phyloP scores from a whole-genome alignment of 2,329 filamentous ascomycete genomes.

The Neocucurbitaria cava region DNA sequence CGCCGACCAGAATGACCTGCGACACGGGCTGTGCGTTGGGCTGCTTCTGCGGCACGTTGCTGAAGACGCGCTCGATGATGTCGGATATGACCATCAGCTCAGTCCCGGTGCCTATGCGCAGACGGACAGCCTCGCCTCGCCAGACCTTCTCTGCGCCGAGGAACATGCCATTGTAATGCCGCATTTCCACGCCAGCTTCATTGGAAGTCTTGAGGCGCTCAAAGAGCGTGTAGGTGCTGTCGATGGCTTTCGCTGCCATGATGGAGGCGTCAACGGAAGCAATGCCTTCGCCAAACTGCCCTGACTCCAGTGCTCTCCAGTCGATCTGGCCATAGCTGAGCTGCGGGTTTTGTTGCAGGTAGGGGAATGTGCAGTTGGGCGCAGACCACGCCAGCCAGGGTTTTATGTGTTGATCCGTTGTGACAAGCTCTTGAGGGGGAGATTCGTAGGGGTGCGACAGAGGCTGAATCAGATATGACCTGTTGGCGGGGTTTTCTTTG shows the following conservation, averaged over 20 bases:
- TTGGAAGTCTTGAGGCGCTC: conserved; percentile 52
- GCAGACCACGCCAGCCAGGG: conserved; percentile 67
- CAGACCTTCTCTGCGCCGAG: conserved; percentile 67
- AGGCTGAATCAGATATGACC: conserved; percentile 56
- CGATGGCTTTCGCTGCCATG: conserved; percentile 62
- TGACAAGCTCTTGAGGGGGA: conserved; percentile 52
- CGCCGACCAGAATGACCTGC: conserved; percentile 55
- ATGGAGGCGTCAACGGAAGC: conserved; percentile 65
- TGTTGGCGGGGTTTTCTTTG: conserved; percentile 34
- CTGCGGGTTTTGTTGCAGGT: conserved; percentile 50
- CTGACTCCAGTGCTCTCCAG: conserved; percentile 55
- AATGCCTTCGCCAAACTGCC: conserved; percentile 57
- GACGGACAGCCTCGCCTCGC: conserved; percentile 64
- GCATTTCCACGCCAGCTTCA: conserved; percentile 49
- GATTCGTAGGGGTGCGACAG: conserved; percentile 55
- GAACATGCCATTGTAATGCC: conserved; percentile 62
- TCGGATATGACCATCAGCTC: conserved; percentile 58
- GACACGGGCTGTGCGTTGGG: conserved; percentile 23
- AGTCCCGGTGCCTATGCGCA: conserved; percentile 52
- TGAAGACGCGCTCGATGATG: conserved; percentile 50
- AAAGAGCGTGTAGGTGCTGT: conserved; percentile 62
- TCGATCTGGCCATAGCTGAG: conserved; percentile 58
- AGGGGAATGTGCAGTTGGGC: conserved; percentile 57
- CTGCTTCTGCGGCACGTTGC: conserved; percentile 15
- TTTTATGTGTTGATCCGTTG: conserved; percentile 54